Evolutionary conservation across 371 early-diverging fungal species (phyloP).

Genomic region (Dichotomocladium elegans): DNA sequence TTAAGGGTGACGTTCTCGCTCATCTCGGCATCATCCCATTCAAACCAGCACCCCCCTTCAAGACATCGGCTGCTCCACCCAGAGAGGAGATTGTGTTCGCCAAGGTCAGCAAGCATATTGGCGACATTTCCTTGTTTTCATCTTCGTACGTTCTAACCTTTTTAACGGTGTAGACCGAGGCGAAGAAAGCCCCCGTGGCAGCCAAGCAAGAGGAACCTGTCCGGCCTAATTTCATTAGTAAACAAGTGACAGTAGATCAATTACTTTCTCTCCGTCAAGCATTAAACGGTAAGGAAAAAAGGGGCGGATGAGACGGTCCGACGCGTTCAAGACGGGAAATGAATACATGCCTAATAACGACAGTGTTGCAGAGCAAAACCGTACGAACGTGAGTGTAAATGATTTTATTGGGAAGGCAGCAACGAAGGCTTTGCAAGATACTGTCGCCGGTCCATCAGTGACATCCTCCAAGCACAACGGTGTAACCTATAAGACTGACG

Average conservation of each 20-base stretch:
- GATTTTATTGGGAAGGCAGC: slow-evolving; percentile 88
- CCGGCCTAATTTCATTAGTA: slow-evolving; percentile 55
- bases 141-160: no score
- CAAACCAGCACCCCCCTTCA: slow-evolving; percentile 49
- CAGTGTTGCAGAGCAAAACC: slow-evolving; percentile 41
- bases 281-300: slow-evolving; percentile 59
- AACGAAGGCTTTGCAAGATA: slow-evolving; percentile 70
- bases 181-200: slow-evolving; percentile 8
- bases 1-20: slow-evolving; percentile 87
- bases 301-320: neutral
- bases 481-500: slow-evolving; percentile 13
- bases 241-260: slow-evolving; percentile 65
- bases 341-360: neutral
- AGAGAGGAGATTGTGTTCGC: slow-evolving; percentile 45
- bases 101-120: no score
- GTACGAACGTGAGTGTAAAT: slow-evolving; percentile 73
- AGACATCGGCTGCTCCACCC: slow-evolving; percentile 38
- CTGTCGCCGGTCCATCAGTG: slow-evolving; percentile 49
- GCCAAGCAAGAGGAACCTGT: slow-evolving; percentile 19
- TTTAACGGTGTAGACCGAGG: slow-evolving; percentile 25
- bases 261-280: slow-evolving; percentile 60
- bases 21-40: slow-evolving; percentile 61
- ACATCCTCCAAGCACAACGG: slow-evolving; percentile 37
- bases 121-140: no score
- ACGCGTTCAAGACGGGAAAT: neutral